Base-by-base conservation (phyloP, 140 eudicot species). In the Erigeron philadelphicus region DNA sequence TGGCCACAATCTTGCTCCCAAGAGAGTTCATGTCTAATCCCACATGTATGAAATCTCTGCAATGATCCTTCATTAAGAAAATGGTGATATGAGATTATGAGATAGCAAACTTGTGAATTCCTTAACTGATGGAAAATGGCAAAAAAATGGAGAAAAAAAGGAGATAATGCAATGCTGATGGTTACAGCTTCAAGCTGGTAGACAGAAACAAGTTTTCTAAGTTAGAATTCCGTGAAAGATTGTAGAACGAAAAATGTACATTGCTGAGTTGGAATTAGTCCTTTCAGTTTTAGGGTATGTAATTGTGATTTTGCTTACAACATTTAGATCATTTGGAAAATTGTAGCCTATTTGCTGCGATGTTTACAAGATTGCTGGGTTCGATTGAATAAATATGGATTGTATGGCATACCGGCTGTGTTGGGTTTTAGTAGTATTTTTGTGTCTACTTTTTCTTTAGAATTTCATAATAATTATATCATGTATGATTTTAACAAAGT, bases 1-100 rank as follows among this genome's bases (percentile, higher is more conserved):
- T 93, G 98, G 98, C 81, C 87, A 5, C 78, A 78, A 68, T 53
- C 88, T 25, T 78, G 78, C 48, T 67, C 72, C 0, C 54, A 66
- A 47, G 85, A 84, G 76, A 17, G 67, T 13, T 70, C 84, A 10
- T 44, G 64, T 15, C 43, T 89, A 41, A 49, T 78, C 44, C 70
- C 50, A 5, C 48, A 42, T 40, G 76, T 61, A 47, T 76, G 71
- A 76, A 54, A 76, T 61, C 17, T n/a, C 35, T 67, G 17, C 49
- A 67, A 25, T 53, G 61, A 21, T 76, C 9, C 41, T 7, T 6
- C 15, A 10, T 65, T 41, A 45, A 18, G 55, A 66, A 75, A 13
- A 55, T 59, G 56, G 35, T 6, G 42, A 60, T 18, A 25, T 5
- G 7, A n/a, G 66, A 21, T 54, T 50, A 18, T 3, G 57, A 58